Evolutionary conservation across 2,329 filamentous ascomycete genomes (phyloP).

Genomic region (Pseudogymnoascus sp.): DNA sequence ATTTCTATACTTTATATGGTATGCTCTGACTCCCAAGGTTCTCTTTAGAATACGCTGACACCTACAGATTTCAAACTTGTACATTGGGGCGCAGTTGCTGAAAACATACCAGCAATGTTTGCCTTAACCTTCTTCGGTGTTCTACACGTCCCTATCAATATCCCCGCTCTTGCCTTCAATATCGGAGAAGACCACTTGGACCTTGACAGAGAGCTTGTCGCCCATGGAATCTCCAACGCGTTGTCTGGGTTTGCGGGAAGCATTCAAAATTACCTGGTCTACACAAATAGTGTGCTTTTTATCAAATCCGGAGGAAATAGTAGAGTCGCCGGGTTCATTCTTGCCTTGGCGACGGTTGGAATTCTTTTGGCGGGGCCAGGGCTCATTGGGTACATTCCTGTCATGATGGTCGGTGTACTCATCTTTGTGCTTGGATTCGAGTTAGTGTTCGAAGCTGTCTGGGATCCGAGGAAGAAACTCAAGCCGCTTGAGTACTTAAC

Average conservation of each 20-base stretch:
- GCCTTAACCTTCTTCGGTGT: constrained; percentile 96
- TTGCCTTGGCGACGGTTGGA: constrained; percentile 70
- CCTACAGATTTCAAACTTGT: constrained; percentile 65
- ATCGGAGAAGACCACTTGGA: constrained; percentile 88
- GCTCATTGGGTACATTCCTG: constrained; percentile 87
- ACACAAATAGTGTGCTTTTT: constrained; percentile 95
- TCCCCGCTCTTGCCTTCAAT: constrained; percentile 83
- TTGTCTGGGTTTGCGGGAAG: constrained; percentile 79
- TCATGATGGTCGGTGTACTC: constrained; percentile 91
- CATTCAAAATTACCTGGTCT: constrained; percentile 94
- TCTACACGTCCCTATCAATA: constrained; percentile 94
- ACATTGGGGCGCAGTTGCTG: constrained; percentile 72
- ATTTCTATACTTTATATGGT: constrained; percentile 95
- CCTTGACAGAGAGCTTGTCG: constrained; percentile 81
- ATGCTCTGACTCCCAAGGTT: constrained; percentile 32
- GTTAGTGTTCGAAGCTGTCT: constrained; percentile 77
- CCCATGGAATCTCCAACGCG: constrained; percentile 89
- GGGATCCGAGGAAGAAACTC: constrained; percentile 80
- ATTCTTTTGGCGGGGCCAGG: constrained; percentile 79
- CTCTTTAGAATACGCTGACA: constrained; percentile 12
- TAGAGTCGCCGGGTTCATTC: constrained; percentile 73
- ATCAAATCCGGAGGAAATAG: constrained; percentile 86
- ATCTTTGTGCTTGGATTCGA: constrained; percentile 96
- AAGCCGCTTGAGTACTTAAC: constrained; percentile 83
- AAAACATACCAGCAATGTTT: constrained; percentile 88